Evolutionary conservation across 2,329 filamentous ascomycete genomes (phyloP).

Genomic region (Tolypocladium guangdongense): DNA sequence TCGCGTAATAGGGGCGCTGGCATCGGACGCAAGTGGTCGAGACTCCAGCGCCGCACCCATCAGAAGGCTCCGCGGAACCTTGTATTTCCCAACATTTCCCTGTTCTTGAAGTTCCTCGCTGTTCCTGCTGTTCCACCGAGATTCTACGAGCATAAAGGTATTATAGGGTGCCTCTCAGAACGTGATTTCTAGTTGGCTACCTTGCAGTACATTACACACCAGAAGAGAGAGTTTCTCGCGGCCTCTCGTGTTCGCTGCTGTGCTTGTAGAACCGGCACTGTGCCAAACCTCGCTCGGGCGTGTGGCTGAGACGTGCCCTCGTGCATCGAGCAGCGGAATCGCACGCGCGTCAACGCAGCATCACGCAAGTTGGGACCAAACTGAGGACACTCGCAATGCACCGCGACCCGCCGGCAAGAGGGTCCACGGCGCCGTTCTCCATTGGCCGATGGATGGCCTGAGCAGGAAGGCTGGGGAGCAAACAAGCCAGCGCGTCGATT

Average conservation of each 20-base stretch:
- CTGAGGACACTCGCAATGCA: neutral
- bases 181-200: no score
- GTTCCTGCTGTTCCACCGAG: no score
- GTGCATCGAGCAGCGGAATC: neutral
- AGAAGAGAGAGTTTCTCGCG: neutral
- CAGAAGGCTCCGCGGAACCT: no score
- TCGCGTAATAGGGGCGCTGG: neutral
- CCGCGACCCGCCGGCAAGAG: neutral
- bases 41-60: neutral
- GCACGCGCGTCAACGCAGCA: conserved; percentile 6
- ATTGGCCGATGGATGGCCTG: neutral
- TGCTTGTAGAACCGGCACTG: neutral
- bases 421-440: neutral
- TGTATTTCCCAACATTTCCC: no score
- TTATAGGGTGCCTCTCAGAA: no score
- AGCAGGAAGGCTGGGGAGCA: no score
- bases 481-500: neutral
- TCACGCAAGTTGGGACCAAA: neutral
- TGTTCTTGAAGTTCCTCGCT: no score
- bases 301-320: neutral
- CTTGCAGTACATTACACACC: no score
- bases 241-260: neutral
- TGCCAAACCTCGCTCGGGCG: neutral
- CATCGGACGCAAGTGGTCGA: neutral
- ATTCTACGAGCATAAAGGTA: no score